Conservation (phyloP, 805 yeast genomes). For the Ogataea zsoltii region DNA sequence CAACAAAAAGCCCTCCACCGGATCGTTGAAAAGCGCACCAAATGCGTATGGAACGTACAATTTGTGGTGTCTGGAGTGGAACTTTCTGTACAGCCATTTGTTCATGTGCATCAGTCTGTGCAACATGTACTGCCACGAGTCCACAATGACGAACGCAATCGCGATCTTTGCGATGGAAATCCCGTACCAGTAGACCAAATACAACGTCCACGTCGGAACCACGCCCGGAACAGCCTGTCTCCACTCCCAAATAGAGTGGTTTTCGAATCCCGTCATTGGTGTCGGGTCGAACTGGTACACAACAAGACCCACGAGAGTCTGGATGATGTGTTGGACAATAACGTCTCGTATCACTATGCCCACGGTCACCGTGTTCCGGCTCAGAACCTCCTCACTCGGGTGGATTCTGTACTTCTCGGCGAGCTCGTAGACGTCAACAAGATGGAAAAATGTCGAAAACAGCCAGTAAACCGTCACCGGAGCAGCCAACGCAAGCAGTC, state of each 20-base stretch:
- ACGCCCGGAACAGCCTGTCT: slow-evolving; percentile 38
- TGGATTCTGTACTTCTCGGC: slow-evolving; percentile 88
- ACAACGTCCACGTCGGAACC: slow-evolving; percentile 49
- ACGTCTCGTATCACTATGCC: slow-evolving; percentile 79
- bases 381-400: slow-evolving; percentile 80
- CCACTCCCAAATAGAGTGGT: slow-evolving; percentile 46
- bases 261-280: slow-evolving; percentile 54
- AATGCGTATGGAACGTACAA: slow-evolving; percentile 94
- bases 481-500: slow-evolving; percentile 63
- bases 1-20: slow-evolving; percentile 88
- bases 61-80: slow-evolving; percentile 94
- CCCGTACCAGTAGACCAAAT: slow-evolving; percentile 61
- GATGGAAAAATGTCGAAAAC: slow-evolving; percentile 69
- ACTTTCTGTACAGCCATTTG: slow-evolving; percentile 69
- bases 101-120: slow-evolving; percentile 89
- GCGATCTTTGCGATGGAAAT: slow-evolving; percentile 57
- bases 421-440: slow-evolving; percentile 70
- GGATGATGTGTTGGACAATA: slow-evolving; percentile 79
- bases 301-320: slow-evolving; percentile 64
- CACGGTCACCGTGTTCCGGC: slow-evolving; percentile 73
- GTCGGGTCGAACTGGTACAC: slow-evolving; percentile 58
- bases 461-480: slow-evolving; percentile 88
- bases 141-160: slow-evolving; percentile 73
- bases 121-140: slow-evolving; percentile 92
- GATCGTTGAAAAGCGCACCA: slow-evolving; percentile 94